Evolutionary conservation across 164 flowering plant genomes (phyloP), one percentile per base, ranked within the genome.

Genomic region (Liquidambar formosana): DNA sequence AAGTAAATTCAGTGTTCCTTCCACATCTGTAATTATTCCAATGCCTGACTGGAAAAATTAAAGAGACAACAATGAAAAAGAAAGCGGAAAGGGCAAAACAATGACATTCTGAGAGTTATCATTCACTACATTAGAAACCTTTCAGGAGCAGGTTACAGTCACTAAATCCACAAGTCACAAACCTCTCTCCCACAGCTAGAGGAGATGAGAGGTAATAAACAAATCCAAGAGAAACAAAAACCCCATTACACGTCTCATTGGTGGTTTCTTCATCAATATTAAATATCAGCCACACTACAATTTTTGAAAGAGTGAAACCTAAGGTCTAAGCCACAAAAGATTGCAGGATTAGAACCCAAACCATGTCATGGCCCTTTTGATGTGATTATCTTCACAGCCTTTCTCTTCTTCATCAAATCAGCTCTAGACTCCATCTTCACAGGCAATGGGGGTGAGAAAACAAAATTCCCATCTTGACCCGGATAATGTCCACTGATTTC

Each of bases 361-460:
- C 6, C 41, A n/a, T 54, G 21, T 49, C 9, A 13, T 28, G 9
- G 25, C 27, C 23, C 18, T n/a, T 58, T 15, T 63, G 14, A 67
- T 52, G 38, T 27, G n/a, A 61, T 48, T 64, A 76, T 71, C 33
- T 78, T 75, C 64, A 71, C 52, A 67, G 63, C 62, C 58, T 51
- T 67, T 56, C 59, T 76, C 22, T 52, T 78, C 73, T 69, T 79
- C 73, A 57, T 33, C 44, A 75, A 63, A 57, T 82, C 88, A 56
- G 71, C 75, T 74, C 79, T 79, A 0, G 82, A 44, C 68, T 89
- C 95, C 90, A 86, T 91, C 75, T 83, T 80, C 71, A 80, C 78
- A 27, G 91, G 92, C 71, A 76, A 12, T 19, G 95, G 92, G 57
- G 97, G 82, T 49, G 88, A 80, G 63, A 87, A 78, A 28, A 71